These are phyloP conservation scores for Fusarium sp. DNA, from an alignment of 2,329 filamentous ascomycete genomes.

Conservation along the genomic window DNA sequence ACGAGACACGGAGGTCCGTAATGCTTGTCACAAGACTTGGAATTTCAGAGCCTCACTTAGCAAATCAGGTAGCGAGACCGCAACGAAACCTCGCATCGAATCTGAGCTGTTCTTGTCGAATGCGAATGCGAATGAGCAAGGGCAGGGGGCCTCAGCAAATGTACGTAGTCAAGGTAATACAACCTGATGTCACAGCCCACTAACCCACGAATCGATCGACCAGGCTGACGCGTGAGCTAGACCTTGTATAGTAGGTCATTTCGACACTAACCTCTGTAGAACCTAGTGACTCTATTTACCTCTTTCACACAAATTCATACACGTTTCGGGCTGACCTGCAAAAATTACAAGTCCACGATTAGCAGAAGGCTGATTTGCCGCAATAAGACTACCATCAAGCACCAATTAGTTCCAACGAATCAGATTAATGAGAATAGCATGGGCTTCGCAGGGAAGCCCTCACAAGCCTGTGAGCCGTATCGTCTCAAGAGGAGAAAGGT, in stretches of 20 bases:
- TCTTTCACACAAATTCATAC: constrained; percentile 1
- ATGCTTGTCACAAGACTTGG: too few species aligned
- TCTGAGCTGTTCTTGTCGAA: background rate
- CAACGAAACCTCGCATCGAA: background rate
- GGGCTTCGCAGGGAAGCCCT: constrained; percentile 12
- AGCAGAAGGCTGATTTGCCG: background rate
- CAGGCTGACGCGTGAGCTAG: background rate
- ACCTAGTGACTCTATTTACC: background rate
- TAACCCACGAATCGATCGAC: background rate
- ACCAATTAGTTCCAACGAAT: background rate
- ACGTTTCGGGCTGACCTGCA: background rate
- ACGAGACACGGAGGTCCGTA: too few species aligned
- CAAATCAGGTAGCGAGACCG: background rate
- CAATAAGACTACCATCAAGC: background rate
- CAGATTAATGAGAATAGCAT: background rate
- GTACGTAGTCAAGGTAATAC: background rate
- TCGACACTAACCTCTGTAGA: constrained; percentile 3
- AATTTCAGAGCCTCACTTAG: too few species aligned
- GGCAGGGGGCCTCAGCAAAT: background rate
- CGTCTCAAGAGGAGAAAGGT: constrained; percentile 14
- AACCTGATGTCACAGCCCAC: background rate
- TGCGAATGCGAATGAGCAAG: background rate
- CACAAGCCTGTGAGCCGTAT: constrained; percentile 7
- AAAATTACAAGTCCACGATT: background rate
- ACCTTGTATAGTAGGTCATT: constrained; percentile 1